Conservation (phyloP, 176 grass and related monocot genomes). For the bread wheat (Triticum aestivum) region DNA sequence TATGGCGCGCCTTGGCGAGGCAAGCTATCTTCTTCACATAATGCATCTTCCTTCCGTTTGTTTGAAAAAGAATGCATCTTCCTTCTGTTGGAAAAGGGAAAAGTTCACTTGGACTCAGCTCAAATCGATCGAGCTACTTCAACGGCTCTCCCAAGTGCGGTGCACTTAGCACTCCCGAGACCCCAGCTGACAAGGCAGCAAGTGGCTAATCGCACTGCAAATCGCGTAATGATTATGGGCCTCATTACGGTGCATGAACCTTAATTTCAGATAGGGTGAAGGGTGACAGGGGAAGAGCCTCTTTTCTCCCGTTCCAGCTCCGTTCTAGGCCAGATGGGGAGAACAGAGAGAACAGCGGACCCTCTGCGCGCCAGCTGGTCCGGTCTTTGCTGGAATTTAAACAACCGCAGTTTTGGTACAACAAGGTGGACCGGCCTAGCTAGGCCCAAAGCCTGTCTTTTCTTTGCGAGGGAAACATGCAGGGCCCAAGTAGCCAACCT, state of each 20-base stretch:
- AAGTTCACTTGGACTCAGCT: background rate
- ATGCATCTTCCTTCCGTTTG: background rate
- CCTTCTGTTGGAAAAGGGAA: background rate
- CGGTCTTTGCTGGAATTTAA: background rate
- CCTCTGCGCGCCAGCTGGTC: background rate
- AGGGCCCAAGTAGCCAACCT: slow-evolving; percentile 31
- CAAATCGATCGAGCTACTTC: background rate
- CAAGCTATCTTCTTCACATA: background rate
- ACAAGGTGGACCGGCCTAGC: slow-evolving; percentile 18
- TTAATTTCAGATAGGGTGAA: slow-evolving; percentile 11
- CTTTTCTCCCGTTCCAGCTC: background rate
- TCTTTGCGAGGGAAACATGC: background rate
- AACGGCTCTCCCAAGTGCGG: background rate
- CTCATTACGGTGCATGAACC: slow-evolving; percentile 38
- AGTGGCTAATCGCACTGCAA: background rate
- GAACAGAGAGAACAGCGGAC: background rate
- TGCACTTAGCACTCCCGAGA: background rate
- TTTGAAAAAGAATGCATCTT: no score
- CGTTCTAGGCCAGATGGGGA: slow-evolving; percentile 6
- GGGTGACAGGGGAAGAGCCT: background rate
- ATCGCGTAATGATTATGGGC: background rate
- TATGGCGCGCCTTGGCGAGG: background rate
- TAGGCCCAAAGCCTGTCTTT: slow-evolving; percentile 17
- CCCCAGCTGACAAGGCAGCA: slow-evolving; percentile 18
- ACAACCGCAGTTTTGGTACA: slow-evolving; percentile 6